Base-by-base conservation (phyloP, 805 yeast genomes). In the Cyberlindnera japonica region DNA sequence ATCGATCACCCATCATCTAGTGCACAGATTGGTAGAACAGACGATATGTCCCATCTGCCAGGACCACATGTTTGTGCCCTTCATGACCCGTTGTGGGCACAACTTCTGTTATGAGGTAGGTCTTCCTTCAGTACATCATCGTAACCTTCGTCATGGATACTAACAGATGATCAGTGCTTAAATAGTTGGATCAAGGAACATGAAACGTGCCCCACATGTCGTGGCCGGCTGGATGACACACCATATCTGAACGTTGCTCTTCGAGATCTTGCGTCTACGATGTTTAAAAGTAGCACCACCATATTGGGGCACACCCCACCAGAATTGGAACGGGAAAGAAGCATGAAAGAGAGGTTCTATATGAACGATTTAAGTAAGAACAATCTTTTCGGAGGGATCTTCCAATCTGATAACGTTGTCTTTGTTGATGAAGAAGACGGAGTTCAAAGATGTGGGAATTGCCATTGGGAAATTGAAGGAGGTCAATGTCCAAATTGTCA, bases 391-490 rank as follows among this genome's bases (percentile, higher is more conserved):
- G 71, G 71, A 3, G 71, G 69, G 24, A 55, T 71, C 3, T 81
- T 82, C 57, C 62, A 67, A n/a, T 57, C 61, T 36, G 55, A 69
- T 14, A 17, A 19, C 6, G 15, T 13, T 22, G 74, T 77, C 3
- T 59, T 68, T 13, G 79, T 80, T 1, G 89, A 81, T 51, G 65
- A 64, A 21, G 75, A 76, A 21, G 91, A 84, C 52, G 89, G 89
- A 3, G 85, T 83, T 9, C 76, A 83, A 0, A 62, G 91, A 40
- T 84, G 93, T 54, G 75, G 83, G 7, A 73, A 76, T 41, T 84
- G 93, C 57, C 88, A 80, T 53, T 84, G 91, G 91, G 91, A 84
- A 52, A 78, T 83, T 1, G 76, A 75, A 45, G 88, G 85, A 0
- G 62, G 71, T 4, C 66, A 61, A n/a, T 84, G 93, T 53, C 68